Evolutionary conservation across 306 rosid species (phyloP).

Genomic region (Castanopsis chinensis): DNA sequence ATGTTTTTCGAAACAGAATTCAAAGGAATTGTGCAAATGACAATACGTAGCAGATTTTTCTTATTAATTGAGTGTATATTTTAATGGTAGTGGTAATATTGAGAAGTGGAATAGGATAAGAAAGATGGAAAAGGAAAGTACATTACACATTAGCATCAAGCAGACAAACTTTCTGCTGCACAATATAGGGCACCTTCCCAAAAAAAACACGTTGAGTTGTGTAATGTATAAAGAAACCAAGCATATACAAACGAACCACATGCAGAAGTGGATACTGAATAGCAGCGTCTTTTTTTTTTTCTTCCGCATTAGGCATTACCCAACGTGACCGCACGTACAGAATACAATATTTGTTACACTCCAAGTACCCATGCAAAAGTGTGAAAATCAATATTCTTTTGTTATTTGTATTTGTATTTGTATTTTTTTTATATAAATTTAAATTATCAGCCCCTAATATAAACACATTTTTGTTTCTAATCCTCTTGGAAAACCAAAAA

Average conservation of each 20-base stretch:
- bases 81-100: background rate
- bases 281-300: background rate
- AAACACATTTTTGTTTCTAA: too few species aligned
- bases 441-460: too few species aligned
- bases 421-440: too few species aligned
- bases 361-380: background rate
- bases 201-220: conserved; percentile 18
- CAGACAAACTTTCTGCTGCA: conserved; percentile 22
- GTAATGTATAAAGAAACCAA: background rate
- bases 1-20: too few species aligned
- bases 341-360: conserved; percentile 2
- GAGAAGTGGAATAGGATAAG: background rate
- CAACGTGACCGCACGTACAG: conserved; percentile 19
- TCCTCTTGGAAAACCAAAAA: too few species aligned
- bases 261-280: conserved; percentile 22
- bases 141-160: background rate
- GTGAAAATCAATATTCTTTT: background rate
- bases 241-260: conserved; percentile 10
- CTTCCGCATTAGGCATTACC: background rate
- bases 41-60: too few species aligned
- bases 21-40: too few species aligned
- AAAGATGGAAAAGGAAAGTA: background rate
- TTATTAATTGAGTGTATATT: too few species aligned
- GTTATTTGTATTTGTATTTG: too few species aligned
- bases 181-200: conserved; percentile 25